Base-by-base conservation (phyloP, 371 early-diverging fungal genomes). In the Conidiobolus incongruus region DNA sequence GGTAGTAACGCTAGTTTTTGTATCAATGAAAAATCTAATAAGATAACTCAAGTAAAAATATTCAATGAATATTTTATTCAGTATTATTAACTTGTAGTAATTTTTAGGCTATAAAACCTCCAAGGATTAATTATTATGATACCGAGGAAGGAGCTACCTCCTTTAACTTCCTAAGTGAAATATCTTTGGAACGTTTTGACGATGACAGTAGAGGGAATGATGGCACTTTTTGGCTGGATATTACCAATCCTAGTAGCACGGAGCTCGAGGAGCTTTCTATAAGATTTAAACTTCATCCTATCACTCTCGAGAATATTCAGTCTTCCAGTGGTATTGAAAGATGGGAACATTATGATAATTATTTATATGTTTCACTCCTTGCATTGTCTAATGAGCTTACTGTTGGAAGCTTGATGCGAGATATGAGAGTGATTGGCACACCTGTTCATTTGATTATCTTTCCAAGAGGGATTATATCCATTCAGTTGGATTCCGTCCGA, bases 321-420 rank as follows among this genome's bases (percentile, higher is more conserved):
- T 77, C 77, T 19, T 75, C 88, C 48, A 93, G 91, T 47, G 74
- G 70, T 1, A 65, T 91, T 1, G 93, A 91, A 53, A 94, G 92
- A 52, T 85, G 84, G 52, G 95, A 94, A 54, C 65, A 81, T 42
- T 90, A 87, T 48, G 66, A 70, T 15, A 71, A 80, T 50, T 94
- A 94, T 63, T 83, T 82, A 61, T 92, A 91, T 65, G 73, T 90
- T 20, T 74, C 77, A 52, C 82, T 87, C 48, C 71, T 84, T 26
- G 65, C 76, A 12, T 76, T n/a, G n/a, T n/a, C n/a, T n/a, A n/a
- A 81, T 49, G 77, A 81, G 37, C 65, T 60, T 78, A 75, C 47
- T 57, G 63, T 12, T 64, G 61, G 26, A 88, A 81, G 44, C 55
- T 90, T 49, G 68, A 73, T 35, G 75, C 92, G 10, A 63, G 85